phyloP scores from a whole-genome alignment of 345 rosid species.

The Combretum micranthum region DNA sequence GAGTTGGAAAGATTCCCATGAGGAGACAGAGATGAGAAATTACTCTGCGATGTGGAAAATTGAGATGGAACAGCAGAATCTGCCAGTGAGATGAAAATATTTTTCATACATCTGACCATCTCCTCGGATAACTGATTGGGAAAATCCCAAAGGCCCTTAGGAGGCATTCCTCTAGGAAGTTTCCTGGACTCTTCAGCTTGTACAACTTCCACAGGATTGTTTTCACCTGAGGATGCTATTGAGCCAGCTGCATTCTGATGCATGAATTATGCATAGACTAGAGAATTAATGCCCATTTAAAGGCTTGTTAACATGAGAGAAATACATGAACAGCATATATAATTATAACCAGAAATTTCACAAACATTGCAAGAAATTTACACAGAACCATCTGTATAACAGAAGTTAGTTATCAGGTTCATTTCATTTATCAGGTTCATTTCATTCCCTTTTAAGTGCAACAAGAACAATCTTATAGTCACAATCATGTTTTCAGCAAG shows the following conservation, averaged over 20 bases:
- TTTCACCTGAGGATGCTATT: slow-evolving; percentile 19
- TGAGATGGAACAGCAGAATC: slow-evolving; percentile 60
- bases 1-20: slow-evolving; percentile 70
- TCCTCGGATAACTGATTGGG: slow-evolving; percentile 80
- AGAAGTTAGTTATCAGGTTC: too few relatives aligned
- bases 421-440: too few relatives aligned
- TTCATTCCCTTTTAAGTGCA: too few relatives aligned
- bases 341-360: too few relatives aligned
- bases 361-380: too few relatives aligned
- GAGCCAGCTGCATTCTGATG: slow-evolving; percentile 34
- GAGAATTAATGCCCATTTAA: too few relatives aligned
- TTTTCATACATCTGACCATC: slow-evolving; percentile 91
- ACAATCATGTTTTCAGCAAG: too few relatives aligned
- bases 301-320: too few relatives aligned
- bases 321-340: too few relatives aligned
- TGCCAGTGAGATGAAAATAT: slow-evolving; percentile 77
- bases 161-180: slow-evolving; percentile 42
- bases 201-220: slow-evolving; percentile 21
- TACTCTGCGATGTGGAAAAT: slow-evolving; percentile 43
- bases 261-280: not conserved
- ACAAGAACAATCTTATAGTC: too few relatives aligned
- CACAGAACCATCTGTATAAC: too few relatives aligned
- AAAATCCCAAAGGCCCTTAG: slow-evolving; percentile 65
- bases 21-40: slow-evolving; percentile 69
- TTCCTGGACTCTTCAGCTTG: slow-evolving; percentile 25